Evolutionary conservation across 805 yeast genomes (phyloP).

Genomic region (Lipomyces chichibuensis): DNA sequence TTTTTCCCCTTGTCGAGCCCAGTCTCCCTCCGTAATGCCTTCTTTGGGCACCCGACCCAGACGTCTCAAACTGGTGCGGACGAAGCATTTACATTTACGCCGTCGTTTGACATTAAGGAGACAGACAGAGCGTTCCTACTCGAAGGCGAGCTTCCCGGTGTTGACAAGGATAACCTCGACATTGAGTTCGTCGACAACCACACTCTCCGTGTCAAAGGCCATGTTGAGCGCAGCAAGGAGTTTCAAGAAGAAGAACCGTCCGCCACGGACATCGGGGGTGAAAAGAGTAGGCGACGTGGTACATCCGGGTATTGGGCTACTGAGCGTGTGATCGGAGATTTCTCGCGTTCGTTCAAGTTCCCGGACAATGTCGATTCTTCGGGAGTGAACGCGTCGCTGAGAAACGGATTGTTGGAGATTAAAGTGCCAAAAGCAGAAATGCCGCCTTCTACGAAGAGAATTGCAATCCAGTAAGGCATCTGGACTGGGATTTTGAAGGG

Average conservation of each 20-base stretch:
- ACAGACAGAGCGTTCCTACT: constrained; percentile 30
- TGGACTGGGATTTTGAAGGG: not conserved
- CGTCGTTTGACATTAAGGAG: constrained; percentile 34
- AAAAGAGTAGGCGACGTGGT: constrained; percentile 4
- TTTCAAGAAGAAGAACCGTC: constrained; percentile 8
- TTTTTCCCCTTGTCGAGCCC: constrained; percentile 11
- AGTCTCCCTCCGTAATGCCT: not conserved
- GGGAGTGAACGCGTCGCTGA: constrained; percentile 28
- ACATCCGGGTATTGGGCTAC: constrained; percentile 29
- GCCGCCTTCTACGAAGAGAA: constrained; percentile 7
- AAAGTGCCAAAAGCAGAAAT: constrained; percentile 31
- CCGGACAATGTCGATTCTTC: constrained; percentile 33
- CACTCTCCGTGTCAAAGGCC: constrained; percentile 32
- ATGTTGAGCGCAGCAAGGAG: constrained; percentile 28
- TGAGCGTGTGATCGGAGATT: constrained; percentile 33
- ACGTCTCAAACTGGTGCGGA: not conserved
- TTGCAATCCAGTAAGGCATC: constrained; percentile 3
- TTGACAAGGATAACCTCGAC: constrained; percentile 28
- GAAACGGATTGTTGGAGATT: constrained; percentile 31
- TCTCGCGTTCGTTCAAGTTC: constrained; percentile 34
- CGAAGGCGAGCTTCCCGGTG: constrained; percentile 36
- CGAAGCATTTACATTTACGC: constrained; percentile 16
- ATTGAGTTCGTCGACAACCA: constrained; percentile 33
- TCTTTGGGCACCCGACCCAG: not conserved
- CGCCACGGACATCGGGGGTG: not conserved